phyloP scores from a whole-genome alignment of 192 early-diverging fungal genomes.

The Chytriomyces hyalinus region DNA sequence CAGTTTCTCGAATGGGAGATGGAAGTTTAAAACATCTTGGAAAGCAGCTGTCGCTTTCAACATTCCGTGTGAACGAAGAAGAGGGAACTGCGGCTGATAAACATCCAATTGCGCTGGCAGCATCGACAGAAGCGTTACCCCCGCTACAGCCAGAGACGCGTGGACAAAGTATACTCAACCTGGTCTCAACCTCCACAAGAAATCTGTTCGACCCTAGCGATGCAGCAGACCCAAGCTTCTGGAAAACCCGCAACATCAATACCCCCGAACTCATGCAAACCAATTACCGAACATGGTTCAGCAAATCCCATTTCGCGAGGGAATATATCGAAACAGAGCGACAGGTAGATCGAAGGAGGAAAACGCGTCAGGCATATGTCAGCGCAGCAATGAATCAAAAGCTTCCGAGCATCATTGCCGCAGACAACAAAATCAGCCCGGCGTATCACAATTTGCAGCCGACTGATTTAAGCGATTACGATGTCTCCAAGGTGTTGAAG shows the following conservation, averaged over 20 bases:
- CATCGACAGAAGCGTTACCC: not conserved
- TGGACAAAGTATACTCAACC: not conserved
- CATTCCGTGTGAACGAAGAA: not conserved
- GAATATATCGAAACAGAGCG: constrained; percentile 10
- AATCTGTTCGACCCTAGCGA: not conserved
- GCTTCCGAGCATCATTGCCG: not conserved
- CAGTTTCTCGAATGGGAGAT: too few relatives aligned
- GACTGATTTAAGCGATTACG: not conserved
- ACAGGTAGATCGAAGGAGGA: not conserved
- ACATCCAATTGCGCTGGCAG: not conserved
- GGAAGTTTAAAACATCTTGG: too few relatives aligned
- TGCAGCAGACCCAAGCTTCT: not conserved
- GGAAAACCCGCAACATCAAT: not conserved
- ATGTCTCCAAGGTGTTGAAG: not conserved
- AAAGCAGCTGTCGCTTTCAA: not conserved
- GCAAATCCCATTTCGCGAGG: constrained; percentile 40
- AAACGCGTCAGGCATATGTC: not conserved
- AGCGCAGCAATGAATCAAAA: not conserved
- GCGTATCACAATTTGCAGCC: constrained; percentile 21
- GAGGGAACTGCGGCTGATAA: not conserved
- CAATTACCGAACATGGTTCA: constrained; percentile 41
- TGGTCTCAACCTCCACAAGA: not conserved
- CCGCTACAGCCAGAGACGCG: not conserved
- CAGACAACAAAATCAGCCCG: not conserved
- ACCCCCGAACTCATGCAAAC: constrained; percentile 29